Percentiles rank a stretch among this genome's conserved stretches.
These are phyloP conservation scores for Lentinula boryana DNA, from an alignment of 768 basidiomycete genomes.

Conservation along the genomic window DNA sequence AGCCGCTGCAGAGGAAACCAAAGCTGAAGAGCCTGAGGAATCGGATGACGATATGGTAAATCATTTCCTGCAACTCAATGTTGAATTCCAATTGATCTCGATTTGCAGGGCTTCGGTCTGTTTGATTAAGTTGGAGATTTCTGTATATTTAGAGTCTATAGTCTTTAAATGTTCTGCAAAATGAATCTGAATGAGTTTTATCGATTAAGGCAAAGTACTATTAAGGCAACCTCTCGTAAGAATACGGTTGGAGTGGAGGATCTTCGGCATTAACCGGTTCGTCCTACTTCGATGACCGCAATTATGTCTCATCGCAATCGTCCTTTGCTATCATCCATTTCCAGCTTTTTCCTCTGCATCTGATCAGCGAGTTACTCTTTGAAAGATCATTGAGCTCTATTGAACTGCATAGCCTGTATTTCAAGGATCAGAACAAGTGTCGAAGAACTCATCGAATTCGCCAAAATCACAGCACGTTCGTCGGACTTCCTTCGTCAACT, in stretches of 20 bases:
- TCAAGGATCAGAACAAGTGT: not conserved
- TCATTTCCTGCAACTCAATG: constrained; percentile 3
- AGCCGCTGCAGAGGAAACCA: constrained; percentile 59
- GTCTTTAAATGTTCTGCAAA: not conserved
- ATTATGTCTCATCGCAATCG: not conserved
- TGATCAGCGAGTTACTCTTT: not conserved
- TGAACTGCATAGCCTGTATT: not conserved
- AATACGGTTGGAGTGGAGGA: not conserved
- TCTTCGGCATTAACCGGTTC: not conserved
- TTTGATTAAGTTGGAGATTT: constrained; percentile 56
- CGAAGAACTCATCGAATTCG: not conserved
- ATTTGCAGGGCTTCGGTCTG: constrained; percentile 79
- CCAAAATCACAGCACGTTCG: constrained; percentile 5
- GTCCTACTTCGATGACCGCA: not conserved
- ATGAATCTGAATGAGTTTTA: not conserved
- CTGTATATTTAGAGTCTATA: constrained; percentile 8
- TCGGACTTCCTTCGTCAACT: not conserved
- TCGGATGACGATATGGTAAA: constrained; percentile 87
- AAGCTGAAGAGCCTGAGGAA: constrained; percentile 80
- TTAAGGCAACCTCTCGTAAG: constrained; percentile 1
- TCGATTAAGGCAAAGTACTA: not conserved
- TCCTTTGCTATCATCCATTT: not conserved
- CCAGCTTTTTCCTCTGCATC: not conserved
- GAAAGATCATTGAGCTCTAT: not conserved
- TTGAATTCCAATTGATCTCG: not conserved